Evolutionary conservation across 139 green algal species (phyloP).

Genomic region (Yamagishiella unicocca): DNA sequence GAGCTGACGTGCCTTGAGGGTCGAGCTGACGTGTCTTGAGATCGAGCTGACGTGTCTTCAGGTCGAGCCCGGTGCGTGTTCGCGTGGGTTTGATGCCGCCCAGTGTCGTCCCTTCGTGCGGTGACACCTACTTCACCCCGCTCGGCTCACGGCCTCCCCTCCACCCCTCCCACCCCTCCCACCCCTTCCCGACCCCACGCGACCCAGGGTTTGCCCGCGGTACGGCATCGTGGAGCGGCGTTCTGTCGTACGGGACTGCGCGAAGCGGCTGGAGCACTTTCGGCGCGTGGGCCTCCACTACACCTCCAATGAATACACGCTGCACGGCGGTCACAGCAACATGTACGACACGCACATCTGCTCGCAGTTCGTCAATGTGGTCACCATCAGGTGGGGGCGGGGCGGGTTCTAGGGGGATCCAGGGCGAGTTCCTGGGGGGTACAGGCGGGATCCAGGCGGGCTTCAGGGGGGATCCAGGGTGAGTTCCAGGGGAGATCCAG

Average conservation of each 20-base stretch:
- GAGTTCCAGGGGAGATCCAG: not conserved
- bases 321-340: not conserved
- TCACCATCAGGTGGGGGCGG: conserved; percentile 2
- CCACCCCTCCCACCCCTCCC: not conserved
- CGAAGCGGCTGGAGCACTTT: not conserved
- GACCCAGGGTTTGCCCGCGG: conserved; percentile 3
- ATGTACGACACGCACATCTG: conserved; percentile 13
- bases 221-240: not conserved
- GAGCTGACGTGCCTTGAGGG: too few relatives aligned
- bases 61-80: too few relatives aligned
- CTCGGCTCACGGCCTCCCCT: not conserved
- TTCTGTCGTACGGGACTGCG: not conserved
- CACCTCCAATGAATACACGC: conserved; percentile 29
- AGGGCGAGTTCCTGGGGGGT: not conserved
- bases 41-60: too few relatives aligned
- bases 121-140: not conserved
- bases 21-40: too few relatives aligned
- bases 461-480: too few relatives aligned
- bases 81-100: too few relatives aligned
- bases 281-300: not conserved
- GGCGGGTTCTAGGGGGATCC: not conserved
- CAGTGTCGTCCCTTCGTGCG: not conserved
- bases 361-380: conserved; percentile 26
- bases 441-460: not conserved
- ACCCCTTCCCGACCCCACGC: not conserved